Conservation (phyloP, 2,329 filamentous ascomycete genomes). For the Neonectria ditissima region DNA sequence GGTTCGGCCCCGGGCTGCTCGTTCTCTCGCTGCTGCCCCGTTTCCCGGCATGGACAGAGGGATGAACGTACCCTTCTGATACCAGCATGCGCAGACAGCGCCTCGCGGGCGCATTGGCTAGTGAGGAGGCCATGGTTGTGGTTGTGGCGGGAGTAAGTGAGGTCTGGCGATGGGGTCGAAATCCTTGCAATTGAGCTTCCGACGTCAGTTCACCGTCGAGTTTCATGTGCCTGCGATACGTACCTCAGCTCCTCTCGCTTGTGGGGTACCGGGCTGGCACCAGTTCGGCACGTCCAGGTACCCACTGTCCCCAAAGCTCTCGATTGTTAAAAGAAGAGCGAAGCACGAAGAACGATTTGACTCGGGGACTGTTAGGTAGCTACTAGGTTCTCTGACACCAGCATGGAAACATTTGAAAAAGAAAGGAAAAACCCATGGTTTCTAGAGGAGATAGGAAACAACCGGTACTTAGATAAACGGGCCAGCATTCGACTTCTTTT, state of each 20-base stretch:
- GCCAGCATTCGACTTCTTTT: too few relatives aligned
- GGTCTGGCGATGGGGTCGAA: slow-evolving; percentile 24
- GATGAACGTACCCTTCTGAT: slow-evolving; percentile 40
- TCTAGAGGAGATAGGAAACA: too few relatives aligned
- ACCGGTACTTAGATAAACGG: too few relatives aligned
- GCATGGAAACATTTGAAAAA: too few relatives aligned
- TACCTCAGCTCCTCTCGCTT: slow-evolving; percentile 5
- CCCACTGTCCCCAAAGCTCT: neutral
- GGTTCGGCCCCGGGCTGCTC: neutral
- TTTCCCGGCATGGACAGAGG: neutral
- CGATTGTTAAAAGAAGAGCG: too few relatives aligned
- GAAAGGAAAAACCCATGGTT: too few relatives aligned
- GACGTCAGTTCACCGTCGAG: slow-evolving; percentile 43
- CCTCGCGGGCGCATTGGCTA: slow-evolving; percentile 40
- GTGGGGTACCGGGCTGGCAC: neutral
- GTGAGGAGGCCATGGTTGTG: slow-evolving; percentile 38
- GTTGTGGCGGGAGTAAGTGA: slow-evolving; percentile 3
- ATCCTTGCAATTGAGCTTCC: slow-evolving; percentile 37
- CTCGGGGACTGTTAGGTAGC: too few relatives aligned
- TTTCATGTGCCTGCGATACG: slow-evolving; percentile 15
- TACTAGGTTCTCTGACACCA: too few relatives aligned
- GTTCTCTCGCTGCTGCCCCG: neutral
- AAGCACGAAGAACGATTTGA: too few relatives aligned
- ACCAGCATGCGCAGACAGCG: slow-evolving; percentile 40
- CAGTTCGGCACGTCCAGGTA: neutral